Evolutionary conservation across 2,329 filamentous ascomycete genomes (phyloP).

Genomic region (Sporothrix dimorphospora): DNA sequence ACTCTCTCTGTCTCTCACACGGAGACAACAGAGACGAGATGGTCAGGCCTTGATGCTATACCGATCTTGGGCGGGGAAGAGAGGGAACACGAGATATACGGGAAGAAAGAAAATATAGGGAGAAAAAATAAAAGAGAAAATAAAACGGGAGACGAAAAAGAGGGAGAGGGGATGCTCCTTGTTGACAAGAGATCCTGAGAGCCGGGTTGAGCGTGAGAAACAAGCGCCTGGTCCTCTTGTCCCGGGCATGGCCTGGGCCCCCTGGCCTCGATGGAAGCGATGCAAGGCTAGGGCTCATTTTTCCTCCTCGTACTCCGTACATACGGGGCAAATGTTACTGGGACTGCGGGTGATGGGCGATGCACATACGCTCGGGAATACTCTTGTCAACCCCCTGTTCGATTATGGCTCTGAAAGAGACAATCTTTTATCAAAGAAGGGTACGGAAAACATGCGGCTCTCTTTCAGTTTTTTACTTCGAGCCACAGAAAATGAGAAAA

Average conservation of each 20-base stretch:
- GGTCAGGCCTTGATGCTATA: background rate
- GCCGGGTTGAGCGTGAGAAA: background rate
- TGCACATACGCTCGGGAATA: background rate
- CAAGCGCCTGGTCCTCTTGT: background rate
- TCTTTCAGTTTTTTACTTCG: background rate
- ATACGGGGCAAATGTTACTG: background rate
- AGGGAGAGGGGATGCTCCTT: background rate
- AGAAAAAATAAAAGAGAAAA: background rate
- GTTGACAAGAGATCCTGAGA: background rate
- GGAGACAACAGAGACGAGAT: background rate
- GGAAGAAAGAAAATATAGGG: background rate
- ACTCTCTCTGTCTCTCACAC: background rate
- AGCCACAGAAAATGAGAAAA: background rate
- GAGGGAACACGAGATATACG: background rate
- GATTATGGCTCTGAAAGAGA: background rate
- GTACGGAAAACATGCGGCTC: background rate
- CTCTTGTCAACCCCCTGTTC: background rate
- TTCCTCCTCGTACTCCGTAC: background rate
- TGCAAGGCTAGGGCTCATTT: background rate
- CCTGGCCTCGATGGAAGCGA: background rate
- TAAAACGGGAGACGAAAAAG: background rate
- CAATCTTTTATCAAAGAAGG: background rate
- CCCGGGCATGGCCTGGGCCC: too few species aligned
- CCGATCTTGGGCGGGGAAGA: slow-evolving; percentile 1
- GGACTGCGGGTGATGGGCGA: background rate